Conservation (phyloP, 805 yeast species). For the Zygotorulaspora florentina region DNA sequence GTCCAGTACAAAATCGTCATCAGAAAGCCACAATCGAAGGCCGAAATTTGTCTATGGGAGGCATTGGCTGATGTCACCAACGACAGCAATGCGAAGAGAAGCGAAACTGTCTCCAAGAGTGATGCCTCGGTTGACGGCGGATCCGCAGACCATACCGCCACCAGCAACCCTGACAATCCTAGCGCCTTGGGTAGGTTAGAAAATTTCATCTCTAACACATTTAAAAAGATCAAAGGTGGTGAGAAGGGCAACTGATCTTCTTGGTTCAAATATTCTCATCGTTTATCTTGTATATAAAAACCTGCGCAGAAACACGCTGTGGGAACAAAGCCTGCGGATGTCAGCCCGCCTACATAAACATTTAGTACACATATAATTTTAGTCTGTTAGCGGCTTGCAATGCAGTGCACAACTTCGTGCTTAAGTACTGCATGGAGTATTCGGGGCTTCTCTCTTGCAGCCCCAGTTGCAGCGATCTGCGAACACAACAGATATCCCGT, state of each 20-base stretch:
- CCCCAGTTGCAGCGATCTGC: no score
- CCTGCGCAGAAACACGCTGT: background rate
- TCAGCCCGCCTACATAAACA: no score
- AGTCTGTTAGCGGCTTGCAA: no score
- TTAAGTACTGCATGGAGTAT: no score
- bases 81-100: slow-evolving; percentile 73
- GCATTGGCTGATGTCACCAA: slow-evolving; percentile 89
- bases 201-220: slow-evolving; percentile 53
- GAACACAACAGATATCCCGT: no score
- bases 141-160: slow-evolving; percentile 4
- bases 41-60: slow-evolving; percentile 85
- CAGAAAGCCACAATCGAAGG: slow-evolving; percentile 69
- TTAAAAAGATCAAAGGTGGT: slow-evolving; percentile 44
- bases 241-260: background rate
- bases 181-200: slow-evolving; percentile 49
- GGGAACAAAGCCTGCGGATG: no score
- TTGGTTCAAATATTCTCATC: background rate
- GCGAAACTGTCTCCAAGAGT: slow-evolving; percentile 21
- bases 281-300: background rate
- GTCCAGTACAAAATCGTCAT: slow-evolving; percentile 69
- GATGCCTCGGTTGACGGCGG: background rate
- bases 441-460: no score
- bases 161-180: slow-evolving; percentile 28
- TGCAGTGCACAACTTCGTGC: no score
- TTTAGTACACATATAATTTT: no score